Conservation (phyloP, 371 early-diverging fungal genomes). For the Rhizopus delemar region DNA sequence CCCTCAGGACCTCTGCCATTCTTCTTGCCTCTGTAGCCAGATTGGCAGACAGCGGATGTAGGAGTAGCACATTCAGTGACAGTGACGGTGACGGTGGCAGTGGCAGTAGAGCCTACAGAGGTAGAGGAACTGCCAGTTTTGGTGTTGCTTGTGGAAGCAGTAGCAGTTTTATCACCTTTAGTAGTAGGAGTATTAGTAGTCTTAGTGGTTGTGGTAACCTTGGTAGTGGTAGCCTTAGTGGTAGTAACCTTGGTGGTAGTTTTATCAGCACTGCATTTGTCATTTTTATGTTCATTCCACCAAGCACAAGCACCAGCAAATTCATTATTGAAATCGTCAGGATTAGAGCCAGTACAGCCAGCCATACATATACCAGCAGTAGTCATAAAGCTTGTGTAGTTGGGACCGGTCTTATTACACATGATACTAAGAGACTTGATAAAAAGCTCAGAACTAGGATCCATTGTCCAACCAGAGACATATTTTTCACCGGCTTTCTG, state of each 20-base stretch:
- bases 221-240: slow-evolving; percentile 8
- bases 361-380: slow-evolving; percentile 43
- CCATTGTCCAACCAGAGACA: slow-evolving; percentile 31
- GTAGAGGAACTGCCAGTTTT: slow-evolving; percentile 1
- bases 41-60: neutral
- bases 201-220: slow-evolving; percentile 2
- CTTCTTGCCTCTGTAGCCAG: slow-evolving; percentile 15
- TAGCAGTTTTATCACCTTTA: neutral
- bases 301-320: slow-evolving; percentile 29
- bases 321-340: slow-evolving; percentile 25
- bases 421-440: slow-evolving; percentile 32
- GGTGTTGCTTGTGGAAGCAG: slow-evolving; percentile 3
- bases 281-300: slow-evolving; percentile 24
- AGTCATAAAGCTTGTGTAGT: slow-evolving; percentile 40
- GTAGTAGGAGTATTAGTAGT: neutral
- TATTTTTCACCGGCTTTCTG: slow-evolving; percentile 22
- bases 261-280: slow-evolving; percentile 13
- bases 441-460: slow-evolving; percentile 33
- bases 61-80: slow-evolving; percentile 2
- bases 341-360: slow-evolving; percentile 25
- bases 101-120: slow-evolving; percentile 4
- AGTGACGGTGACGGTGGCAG: slow-evolving; percentile 8
- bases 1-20: slow-evolving; percentile 11
- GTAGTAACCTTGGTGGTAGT: slow-evolving; percentile 5
- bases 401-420: slow-evolving; percentile 30